A percentile compares a stretch with the other conserved stretches of the same genome.
Conservation (phyloP, 305 asterid genomes). For the Solanum hybrid region DNA sequence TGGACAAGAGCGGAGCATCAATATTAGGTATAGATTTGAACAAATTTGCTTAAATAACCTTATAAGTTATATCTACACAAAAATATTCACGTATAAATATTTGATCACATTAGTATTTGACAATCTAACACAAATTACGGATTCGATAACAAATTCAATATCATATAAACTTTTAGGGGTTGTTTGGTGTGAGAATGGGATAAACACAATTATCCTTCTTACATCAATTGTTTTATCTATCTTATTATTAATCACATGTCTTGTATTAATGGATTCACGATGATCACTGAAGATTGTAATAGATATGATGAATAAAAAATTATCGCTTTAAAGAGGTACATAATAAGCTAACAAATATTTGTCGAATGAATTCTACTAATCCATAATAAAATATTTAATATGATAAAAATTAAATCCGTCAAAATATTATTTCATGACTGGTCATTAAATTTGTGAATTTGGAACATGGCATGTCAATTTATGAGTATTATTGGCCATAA, state of each 20-base stretch:
- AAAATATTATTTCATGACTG: not conserved
- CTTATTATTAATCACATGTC: too few relatives aligned
- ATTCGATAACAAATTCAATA: not conserved
- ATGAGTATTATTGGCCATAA: not conserved
- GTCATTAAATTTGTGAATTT: not conserved
- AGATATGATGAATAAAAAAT: too few relatives aligned
- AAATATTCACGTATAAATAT: too few relatives aligned
- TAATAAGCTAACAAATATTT: too few relatives aligned
- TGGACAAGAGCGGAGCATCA: not conserved
- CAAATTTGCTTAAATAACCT: not conserved
- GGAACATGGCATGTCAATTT: not conserved
- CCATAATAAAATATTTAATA: not conserved
- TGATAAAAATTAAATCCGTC: not conserved
- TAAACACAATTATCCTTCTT: not conserved
- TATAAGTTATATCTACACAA: too few relatives aligned
- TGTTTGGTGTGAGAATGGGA: not conserved
- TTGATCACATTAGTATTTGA: too few relatives aligned
- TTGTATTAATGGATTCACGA: too few relatives aligned
- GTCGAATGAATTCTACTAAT: not conserved
- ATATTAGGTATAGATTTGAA: not conserved
- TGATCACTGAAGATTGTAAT: too few relatives aligned
- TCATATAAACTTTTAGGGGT: not conserved
- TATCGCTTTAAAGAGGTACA: too few relatives aligned
- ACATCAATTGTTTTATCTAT: not conserved
- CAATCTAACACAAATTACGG: not conserved